Evolutionary conservation across 345 rosid species (phyloP).

Genomic region (Psidium guajava): DNA sequence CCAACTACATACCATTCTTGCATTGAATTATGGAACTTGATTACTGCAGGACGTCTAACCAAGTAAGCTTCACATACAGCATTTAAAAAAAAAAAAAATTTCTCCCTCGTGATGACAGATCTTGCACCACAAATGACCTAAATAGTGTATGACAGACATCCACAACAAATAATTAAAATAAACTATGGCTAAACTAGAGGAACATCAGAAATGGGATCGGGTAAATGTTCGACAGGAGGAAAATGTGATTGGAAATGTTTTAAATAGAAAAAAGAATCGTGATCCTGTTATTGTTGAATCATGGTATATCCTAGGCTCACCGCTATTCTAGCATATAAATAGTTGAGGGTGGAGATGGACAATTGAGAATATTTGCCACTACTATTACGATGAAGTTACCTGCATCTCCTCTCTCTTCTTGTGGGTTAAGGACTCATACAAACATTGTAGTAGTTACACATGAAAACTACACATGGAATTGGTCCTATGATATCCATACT

Average conservation of each 20-base stretch:
- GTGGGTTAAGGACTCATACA: slow-evolving; percentile 37
- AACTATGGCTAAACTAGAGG: not conserved
- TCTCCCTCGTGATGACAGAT: not conserved
- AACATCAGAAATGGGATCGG: not conserved
- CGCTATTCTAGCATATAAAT: not conserved
- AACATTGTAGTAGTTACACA: no score
- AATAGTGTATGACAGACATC: not conserved
- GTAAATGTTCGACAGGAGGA: not conserved
- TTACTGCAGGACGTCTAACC: not conserved
- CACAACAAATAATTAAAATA: not conserved
- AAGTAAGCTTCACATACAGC: not conserved
- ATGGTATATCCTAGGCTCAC: not conserved
- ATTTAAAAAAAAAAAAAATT: not conserved
- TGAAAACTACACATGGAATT: no score
- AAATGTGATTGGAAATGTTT: not conserved
- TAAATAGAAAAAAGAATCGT: not conserved
- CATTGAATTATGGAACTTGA: not conserved
- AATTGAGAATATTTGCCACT: not conserved
- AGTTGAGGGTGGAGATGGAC: not conserved
- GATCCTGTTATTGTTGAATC: not conserved
- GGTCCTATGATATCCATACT: no score
- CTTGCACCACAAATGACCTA: not conserved
- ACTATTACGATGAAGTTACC: slow-evolving; percentile 15
- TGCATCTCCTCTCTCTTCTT: slow-evolving; percentile 69
- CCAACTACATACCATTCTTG: not conserved